Evolutionary conservation across 2,329 filamentous ascomycete genomes (phyloP).

Genomic region (Chaetothyriales sp.): DNA sequence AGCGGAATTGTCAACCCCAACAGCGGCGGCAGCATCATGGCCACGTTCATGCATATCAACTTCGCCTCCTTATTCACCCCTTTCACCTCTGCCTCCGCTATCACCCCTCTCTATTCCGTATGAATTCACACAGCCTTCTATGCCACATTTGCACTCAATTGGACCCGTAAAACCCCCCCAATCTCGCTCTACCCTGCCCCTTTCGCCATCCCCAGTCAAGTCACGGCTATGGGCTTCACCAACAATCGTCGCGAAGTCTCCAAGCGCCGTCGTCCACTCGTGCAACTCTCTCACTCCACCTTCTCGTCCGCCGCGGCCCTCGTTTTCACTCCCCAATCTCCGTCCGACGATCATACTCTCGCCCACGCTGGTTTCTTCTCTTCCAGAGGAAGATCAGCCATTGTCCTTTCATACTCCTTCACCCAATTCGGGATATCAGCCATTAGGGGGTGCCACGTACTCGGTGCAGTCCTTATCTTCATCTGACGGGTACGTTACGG

Average conservation of each 20-base stretch:
- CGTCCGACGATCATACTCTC: slow-evolving; percentile 13
- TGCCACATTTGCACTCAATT: background rate
- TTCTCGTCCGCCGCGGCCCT: slow-evolving; percentile 14
- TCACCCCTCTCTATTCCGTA: background rate
- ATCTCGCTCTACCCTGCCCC: background rate
- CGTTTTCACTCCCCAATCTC: slow-evolving; percentile 11
- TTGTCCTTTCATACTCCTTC: slow-evolving; percentile 1
- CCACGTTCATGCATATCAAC: background rate
- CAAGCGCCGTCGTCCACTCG: background rate
- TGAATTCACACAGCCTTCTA: background rate
- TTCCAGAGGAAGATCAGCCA: slow-evolving; percentile 4
- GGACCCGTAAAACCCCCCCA: background rate
- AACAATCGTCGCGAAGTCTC: background rate
- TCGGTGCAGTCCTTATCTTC: background rate
- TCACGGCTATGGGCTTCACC: slow-evolving; percentile 2
- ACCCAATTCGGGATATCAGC: background rate
- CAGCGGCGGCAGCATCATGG: background rate
- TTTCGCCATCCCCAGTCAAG: background rate
- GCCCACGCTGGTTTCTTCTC: slow-evolving; percentile 7
- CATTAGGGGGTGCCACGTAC: background rate
- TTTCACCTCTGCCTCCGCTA: background rate
- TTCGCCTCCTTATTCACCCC: background rate
- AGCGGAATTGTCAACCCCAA: background rate
- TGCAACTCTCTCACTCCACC: slow-evolving; percentile 2
- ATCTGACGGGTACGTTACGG: slow-evolving; percentile 2